phyloP scores from a whole-genome alignment of 2,329 filamentous ascomycete species.

The Penicillium polonicum region DNA sequence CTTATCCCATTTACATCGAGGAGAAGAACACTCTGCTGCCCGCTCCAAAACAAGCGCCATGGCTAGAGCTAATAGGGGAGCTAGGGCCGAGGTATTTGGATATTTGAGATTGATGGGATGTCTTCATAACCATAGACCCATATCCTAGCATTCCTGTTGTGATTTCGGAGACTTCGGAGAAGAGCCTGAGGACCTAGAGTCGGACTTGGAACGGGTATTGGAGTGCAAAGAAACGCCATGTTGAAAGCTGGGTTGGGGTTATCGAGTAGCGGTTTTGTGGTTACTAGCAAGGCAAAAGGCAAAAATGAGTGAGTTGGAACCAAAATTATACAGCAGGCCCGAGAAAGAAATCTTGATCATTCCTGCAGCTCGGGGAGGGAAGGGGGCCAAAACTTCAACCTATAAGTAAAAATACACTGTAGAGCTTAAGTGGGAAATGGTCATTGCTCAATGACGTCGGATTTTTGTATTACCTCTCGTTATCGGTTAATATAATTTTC shows the following conservation, averaged over 20 bases:
- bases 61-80: background rate
- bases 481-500: background rate
- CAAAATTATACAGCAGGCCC: no score
- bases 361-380: background rate
- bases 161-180: background rate
- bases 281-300: background rate
- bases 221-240: background rate
- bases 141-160: background rate
- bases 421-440: background rate
- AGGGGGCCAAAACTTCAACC: background rate
- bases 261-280: background rate
- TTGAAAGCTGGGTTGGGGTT: background rate
- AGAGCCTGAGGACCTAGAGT: background rate
- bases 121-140: background rate
- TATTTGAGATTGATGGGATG: background rate
- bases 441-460: background rate
- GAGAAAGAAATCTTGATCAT: background rate
- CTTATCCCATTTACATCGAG: background rate
- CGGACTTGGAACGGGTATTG: background rate
- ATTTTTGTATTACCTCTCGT: background rate
- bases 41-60: background rate
- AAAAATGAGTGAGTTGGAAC: background rate
- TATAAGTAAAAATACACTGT: background rate
- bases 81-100: background rate
- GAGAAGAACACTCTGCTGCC: background rate